phyloP scores from a whole-genome alignment of 257 asterid genomes.

The Solanum boliviense region DNA sequence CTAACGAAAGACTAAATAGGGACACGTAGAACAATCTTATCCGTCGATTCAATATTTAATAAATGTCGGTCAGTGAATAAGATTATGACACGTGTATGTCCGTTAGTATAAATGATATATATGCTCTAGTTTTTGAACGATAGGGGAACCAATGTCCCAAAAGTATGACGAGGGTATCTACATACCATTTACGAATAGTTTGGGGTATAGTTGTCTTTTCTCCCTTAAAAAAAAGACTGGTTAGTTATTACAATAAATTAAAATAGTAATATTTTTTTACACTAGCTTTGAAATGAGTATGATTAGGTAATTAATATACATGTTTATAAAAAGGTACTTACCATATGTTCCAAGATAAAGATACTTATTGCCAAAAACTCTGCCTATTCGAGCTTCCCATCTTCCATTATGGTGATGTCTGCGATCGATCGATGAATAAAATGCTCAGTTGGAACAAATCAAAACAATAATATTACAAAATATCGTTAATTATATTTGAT shows the following conservation, averaged over 20 bases:
- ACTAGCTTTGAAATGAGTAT: background rate
- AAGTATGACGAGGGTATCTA: too few species aligned
- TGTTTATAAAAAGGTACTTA: conserved; percentile 4
- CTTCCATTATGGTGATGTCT: conserved; percentile 89
- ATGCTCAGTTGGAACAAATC: background rate
- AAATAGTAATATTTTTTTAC: background rate
- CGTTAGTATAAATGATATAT: too few species aligned
- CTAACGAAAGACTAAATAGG: too few species aligned
- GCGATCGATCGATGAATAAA: background rate
- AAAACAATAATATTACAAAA: background rate
- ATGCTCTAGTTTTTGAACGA: too few species aligned
- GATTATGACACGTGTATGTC: too few species aligned
- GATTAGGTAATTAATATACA: background rate
- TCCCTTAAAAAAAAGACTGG: too few species aligned
- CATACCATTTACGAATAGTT: too few species aligned
- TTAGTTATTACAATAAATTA: background rate
- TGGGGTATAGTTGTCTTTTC: too few species aligned
- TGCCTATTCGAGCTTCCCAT: conserved; percentile 90
- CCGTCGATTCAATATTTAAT: too few species aligned
- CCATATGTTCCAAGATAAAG: conserved; percentile 85
- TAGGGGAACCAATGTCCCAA: too few species aligned
- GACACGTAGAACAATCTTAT: too few species aligned
- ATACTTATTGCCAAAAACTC: conserved; percentile 77
- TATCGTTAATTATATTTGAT: background rate
- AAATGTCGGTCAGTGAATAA: too few species aligned